Base-by-base conservation (phyloP, 2,329 filamentous ascomycete species). In the Coniochaeta hoffmannii region DNA sequence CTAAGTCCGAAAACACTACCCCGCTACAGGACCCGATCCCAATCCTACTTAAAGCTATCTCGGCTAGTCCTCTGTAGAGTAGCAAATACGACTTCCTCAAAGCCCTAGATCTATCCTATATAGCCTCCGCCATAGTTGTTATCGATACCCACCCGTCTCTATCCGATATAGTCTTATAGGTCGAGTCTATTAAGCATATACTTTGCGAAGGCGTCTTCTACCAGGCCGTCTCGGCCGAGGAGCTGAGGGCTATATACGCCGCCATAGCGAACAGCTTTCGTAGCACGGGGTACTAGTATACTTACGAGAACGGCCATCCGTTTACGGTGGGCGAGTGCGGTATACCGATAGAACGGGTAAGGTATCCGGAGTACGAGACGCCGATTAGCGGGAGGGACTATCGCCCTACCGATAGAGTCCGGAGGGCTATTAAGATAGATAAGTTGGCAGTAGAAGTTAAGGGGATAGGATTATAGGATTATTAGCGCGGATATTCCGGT, bases 241-340 rank as follows among this genome's bases (percentile, higher is more conserved):
- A 32, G 30, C 30, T 32, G 30, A 32, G 12, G 30, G 30, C 30
- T 32, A 12, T 32, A 12, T 32, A 32, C 30, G 30, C 30, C 30
- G 30, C 30, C 30, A 32, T 32, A 12, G 30, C 30, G 30, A 32
- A 32, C 30, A 32, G 30, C 30, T 32, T 32, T 32, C 30, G 30
- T 32, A 12, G 30, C 30, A 32, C 30, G 30, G 30, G 30, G 30
- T 12, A 32, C 30, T 32, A 12, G 30, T 32, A 32, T 32, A 7
- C 69, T 0, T 86, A 82, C 58, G 65, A 59, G 24, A 82, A 83
- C 56, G 76, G 76, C 2, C 81, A 86, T 63, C 77, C 80, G 2
- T 86, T 88, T 60, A 81, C 83, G 0, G 75, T 88, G 31, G 84
- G 83, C 1, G 81, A 88, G 57, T 87, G 85, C 61, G 84, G 84